phyloP scores from a whole-genome alignment of 495 filamentous ascomycete species.

The Poronia punctata region DNA sequence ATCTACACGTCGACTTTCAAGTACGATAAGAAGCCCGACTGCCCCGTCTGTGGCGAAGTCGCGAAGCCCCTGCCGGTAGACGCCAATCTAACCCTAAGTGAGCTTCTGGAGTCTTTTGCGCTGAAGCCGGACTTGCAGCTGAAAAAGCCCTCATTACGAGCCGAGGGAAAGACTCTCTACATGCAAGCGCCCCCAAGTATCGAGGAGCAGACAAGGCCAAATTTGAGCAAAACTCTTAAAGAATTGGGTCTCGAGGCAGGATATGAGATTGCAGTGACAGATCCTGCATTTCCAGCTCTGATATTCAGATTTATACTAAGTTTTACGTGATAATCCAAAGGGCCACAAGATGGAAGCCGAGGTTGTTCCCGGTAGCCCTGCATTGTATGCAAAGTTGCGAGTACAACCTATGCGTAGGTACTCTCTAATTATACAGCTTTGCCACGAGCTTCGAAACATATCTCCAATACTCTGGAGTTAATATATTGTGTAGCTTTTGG shows the following conservation, averaged over 20 bases:
- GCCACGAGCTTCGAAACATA: no score
- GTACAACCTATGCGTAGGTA: no score
- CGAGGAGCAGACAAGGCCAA: constrained; percentile 71
- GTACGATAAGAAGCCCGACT: constrained; percentile 85
- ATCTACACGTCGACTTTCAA: constrained; percentile 97
- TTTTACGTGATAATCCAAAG: constrained; percentile 32
- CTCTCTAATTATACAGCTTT: no score
- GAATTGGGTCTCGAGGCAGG: constrained; percentile 44
- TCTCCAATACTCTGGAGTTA: no score
- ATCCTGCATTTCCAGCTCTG: constrained; percentile 67
- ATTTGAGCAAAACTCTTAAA: constrained; percentile 64
- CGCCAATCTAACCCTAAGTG: constrained; percentile 64
- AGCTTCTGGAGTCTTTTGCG: constrained; percentile 80
- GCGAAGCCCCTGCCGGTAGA: constrained; percentile 67
- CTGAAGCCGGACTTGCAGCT: constrained; percentile 77
- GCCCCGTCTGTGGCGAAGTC: constrained; percentile 84
- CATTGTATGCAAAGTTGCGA: no score
- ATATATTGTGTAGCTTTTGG: no score
- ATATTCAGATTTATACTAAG: constrained; percentile 63
- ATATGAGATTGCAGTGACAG: constrained; percentile 65
- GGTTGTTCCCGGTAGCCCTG: no score
- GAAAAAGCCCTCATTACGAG: constrained; percentile 83
- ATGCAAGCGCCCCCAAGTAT: constrained; percentile 76
- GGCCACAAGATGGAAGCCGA: no score
- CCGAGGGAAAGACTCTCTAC: constrained; percentile 77